A percentile compares a stretch with the other conserved stretches of the same genome.
Evolutionary conservation across 345 rosid species (phyloP).

Genomic region (Heritiera littoralis): DNA sequence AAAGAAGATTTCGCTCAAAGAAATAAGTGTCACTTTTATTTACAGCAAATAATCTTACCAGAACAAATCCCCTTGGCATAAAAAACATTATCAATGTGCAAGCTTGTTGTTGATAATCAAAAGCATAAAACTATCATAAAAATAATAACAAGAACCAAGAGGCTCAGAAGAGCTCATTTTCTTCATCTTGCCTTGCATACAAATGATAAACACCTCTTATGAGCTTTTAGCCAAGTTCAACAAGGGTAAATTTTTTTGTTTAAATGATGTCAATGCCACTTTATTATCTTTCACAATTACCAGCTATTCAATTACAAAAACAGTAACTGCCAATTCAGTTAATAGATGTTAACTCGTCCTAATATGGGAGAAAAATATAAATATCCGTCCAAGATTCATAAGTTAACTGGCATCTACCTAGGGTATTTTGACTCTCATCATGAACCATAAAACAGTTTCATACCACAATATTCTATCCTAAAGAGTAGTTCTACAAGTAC

Average conservation of each 20-base stretch:
- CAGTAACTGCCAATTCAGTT: neutral
- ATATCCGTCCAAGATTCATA: neutral
- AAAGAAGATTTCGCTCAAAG: neutral
- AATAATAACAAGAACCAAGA: neutral
- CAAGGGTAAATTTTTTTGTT: neutral
- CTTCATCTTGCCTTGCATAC: neutral
- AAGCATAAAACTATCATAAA: neutral
- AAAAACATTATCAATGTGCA: neutral
- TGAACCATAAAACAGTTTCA: neutral
- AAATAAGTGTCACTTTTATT: neutral
- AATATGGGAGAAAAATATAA: neutral
- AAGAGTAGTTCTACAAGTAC: neutral
- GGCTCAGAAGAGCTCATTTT: neutral
- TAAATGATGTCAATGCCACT: neutral
- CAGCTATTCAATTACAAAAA: neutral
- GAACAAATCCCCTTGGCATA: neutral
- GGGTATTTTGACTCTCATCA: neutral
- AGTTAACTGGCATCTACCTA: neutral
- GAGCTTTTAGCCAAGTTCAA: neutral
- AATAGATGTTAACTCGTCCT: neutral
- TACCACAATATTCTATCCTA: neutral
- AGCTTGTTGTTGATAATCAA: neutral
- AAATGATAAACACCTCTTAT: neutral
- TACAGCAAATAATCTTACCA: slow-evolving; percentile 4
- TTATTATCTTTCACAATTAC: neutral